A percentile compares a stretch with the other conserved stretches of the same genome.
Evolutionary conservation across 805 yeast genomes (phyloP).

Genomic region (Cyberlindnera petersonii): DNA sequence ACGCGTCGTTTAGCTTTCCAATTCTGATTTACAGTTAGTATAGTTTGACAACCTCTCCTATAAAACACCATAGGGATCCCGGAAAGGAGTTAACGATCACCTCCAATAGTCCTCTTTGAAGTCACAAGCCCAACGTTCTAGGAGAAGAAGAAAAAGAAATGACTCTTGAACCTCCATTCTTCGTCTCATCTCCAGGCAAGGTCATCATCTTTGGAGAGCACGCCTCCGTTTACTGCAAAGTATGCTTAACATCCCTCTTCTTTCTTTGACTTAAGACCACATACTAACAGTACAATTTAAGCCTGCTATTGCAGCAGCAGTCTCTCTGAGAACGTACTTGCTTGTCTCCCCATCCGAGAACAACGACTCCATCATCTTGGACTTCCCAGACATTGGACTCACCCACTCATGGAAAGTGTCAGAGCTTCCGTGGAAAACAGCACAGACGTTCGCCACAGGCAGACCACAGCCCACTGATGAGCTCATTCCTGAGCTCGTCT

Average conservation of each 20-base stretch:
- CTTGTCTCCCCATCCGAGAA: constrained; percentile 48
- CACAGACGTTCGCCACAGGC: constrained; percentile 22
- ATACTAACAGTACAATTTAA: constrained; percentile 23
- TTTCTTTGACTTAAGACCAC: not conserved
- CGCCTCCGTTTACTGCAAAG: constrained; percentile 84
- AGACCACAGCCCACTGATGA: constrained; percentile 43
- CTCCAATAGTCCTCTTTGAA: too few species aligned
- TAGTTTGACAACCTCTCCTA: too few species aligned
- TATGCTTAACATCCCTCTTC: constrained; percentile 23
- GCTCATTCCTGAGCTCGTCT: constrained; percentile 54
- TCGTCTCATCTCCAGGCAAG: constrained; percentile 93
- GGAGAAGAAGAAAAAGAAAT: constrained; percentile 1
- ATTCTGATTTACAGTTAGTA: too few species aligned
- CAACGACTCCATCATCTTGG: constrained; percentile 49
- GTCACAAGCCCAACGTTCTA: too few species aligned
- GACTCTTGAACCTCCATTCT: constrained; percentile 45
- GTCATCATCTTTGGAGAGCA: constrained; percentile 96
- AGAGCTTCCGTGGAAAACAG: constrained; percentile 58
- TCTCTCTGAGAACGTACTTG: constrained; percentile 79
- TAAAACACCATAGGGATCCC: too few species aligned
- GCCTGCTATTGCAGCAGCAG: constrained; percentile 96
- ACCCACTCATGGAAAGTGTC: constrained; percentile 56
- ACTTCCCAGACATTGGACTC: constrained; percentile 81
- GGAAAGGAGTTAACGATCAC: too few species aligned
- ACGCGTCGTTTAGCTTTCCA: too few species aligned